A percentile compares a stretch with the other conserved stretches of the same genome.
Conservation (phyloP, 192 early-diverging fungal genomes). For the Globomyces pollinis-pini region DNA sequence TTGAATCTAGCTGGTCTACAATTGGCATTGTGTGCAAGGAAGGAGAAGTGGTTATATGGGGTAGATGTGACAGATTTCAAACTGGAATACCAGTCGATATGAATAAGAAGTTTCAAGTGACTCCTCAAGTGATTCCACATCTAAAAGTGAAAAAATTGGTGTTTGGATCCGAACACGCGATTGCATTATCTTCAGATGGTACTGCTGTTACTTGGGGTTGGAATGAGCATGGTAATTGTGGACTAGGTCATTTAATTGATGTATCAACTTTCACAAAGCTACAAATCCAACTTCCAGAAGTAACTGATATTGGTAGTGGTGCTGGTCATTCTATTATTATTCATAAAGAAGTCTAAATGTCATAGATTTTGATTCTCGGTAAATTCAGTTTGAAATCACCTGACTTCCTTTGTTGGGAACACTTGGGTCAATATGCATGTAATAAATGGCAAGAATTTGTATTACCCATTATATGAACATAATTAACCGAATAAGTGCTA, state of each 20-base stretch:
- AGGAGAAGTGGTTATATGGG: background rate
- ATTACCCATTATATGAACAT: too few relatives aligned
- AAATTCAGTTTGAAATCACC: too few relatives aligned
- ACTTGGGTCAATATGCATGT: too few relatives aligned
- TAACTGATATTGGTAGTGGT: background rate
- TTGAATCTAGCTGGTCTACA: slow-evolving; percentile 3
- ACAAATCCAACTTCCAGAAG: background rate
- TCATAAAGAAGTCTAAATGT: too few relatives aligned
- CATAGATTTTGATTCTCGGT: too few relatives aligned
- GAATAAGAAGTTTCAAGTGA: too few relatives aligned
- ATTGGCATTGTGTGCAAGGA: background rate
- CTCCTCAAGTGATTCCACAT: background rate
- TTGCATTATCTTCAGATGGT: slow-evolving; percentile 42
- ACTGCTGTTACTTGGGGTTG: slow-evolving; percentile 72
- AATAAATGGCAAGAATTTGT: too few relatives aligned
- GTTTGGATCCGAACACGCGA: slow-evolving; percentile 72
- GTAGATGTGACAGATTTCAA: background rate
- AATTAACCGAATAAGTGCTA: too few relatives aligned
- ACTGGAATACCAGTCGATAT: background rate
- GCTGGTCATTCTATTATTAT: slow-evolving; percentile 4
- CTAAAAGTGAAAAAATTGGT: slow-evolving; percentile 21
- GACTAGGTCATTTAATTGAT: slow-evolving; percentile 28
- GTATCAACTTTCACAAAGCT: background rate
- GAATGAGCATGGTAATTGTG: slow-evolving; percentile 94
- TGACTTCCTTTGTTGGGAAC: too few relatives aligned